Conservation (phyloP, 345 rosid species). For the Citrus australasica region DNA sequence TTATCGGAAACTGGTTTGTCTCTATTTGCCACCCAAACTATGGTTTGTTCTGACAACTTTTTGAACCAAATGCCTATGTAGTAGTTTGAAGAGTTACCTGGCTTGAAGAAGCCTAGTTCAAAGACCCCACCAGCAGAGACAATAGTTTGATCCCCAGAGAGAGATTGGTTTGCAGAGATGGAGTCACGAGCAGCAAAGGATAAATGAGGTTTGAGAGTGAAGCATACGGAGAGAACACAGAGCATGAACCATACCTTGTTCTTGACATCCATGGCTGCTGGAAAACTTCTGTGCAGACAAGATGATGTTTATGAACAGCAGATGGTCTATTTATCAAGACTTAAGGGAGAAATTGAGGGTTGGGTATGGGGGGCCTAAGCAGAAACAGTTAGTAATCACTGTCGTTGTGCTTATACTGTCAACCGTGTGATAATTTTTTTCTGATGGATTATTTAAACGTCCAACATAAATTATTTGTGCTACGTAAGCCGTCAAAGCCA, state of each 20-base stretch:
- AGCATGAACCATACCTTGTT: conserved; percentile 17
- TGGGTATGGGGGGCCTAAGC: too few species aligned
- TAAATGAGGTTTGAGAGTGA: conserved; percentile 25
- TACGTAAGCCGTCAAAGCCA: background rate
- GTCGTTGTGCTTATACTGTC: background rate
- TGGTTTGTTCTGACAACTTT: conserved; percentile 23
- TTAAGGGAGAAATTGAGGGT: too few species aligned
- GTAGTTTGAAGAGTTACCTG: conserved; percentile 49
- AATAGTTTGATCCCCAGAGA: conserved; percentile 63
- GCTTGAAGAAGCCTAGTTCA: conserved; percentile 64
- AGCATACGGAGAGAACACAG: conserved; percentile 22
- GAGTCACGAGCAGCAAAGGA: conserved; percentile 43
- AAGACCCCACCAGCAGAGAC: conserved; percentile 45
- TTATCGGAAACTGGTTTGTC: conserved; percentile 49
- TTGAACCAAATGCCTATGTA: conserved; percentile 75
- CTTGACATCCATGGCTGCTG: conserved; percentile 12
- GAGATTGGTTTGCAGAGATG: conserved; percentile 42
- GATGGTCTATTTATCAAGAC: too few species aligned
- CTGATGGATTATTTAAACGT: background rate
- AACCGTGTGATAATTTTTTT: background rate
- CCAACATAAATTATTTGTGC: background rate
- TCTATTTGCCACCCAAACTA: conserved; percentile 83
- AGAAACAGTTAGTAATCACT: background rate
- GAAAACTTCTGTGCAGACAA: background rate
- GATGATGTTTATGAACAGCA: background rate